A percentile compares a stretch with the other conserved stretches of the same genome.
Conservation (phyloP, 176 grass and related monocot species). For the Oryza glumipatula region DNA sequence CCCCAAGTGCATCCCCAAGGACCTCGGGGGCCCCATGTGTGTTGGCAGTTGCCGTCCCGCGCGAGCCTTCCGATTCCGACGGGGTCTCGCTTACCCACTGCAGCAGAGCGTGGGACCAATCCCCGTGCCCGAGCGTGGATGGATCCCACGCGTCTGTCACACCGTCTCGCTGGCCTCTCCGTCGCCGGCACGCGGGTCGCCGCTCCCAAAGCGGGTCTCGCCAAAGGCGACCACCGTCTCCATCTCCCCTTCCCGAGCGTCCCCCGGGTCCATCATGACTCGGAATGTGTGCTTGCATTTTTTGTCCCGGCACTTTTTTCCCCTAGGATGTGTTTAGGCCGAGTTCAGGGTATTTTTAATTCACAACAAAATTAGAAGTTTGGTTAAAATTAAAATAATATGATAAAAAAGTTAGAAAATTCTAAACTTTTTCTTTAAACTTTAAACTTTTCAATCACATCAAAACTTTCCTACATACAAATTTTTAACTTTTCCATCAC, state of each 20-base stretch:
- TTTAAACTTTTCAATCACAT: no score
- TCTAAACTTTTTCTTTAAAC: no score
- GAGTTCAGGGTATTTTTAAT: no score
- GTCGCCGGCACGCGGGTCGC: neutral
- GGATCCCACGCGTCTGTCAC: neutral
- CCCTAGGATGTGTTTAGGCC: no score
- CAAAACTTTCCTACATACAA: no score
- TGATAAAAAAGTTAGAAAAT: no score
- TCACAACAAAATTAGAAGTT: no score
- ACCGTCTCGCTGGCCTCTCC: neutral
- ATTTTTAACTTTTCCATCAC: no score
- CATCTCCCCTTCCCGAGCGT: conserved; percentile 3
- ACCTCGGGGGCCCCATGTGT: neutral
- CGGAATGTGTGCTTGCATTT: no score
- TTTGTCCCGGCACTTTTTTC: no score
- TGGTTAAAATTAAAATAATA: no score
- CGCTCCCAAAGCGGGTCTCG: neutral
- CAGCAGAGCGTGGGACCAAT: neutral
- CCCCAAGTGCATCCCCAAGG: neutral
- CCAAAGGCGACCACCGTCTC: neutral
- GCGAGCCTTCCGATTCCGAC: neutral
- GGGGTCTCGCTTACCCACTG: neutral
- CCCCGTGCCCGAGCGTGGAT: neutral
- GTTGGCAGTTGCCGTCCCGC: neutral
- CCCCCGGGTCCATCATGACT: conserved; percentile 14